Conservation (phyloP, 2,329 filamentous ascomycete species). For the Lachnellula suecica region DNA sequence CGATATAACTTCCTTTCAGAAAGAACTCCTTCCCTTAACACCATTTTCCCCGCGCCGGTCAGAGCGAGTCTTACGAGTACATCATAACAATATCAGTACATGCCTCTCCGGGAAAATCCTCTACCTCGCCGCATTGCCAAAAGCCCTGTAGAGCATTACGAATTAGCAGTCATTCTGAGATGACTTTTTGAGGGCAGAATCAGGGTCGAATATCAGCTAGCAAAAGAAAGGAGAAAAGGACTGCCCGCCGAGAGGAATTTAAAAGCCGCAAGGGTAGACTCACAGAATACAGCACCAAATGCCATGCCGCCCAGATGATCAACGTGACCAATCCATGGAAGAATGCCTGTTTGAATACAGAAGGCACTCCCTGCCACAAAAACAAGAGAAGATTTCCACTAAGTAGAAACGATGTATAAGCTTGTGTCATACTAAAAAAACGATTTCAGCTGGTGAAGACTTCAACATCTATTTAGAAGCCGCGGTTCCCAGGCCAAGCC, state of each 20-base stretch:
- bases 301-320: conserved; percentile 16
- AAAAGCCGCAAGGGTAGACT: not conserved
- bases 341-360: conserved; percentile 6
- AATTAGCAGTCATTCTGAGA: too few species aligned
- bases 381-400: conserved; percentile 1
- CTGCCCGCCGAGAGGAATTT: not conserved
- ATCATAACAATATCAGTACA: too few species aligned
- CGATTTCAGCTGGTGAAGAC: too few species aligned
- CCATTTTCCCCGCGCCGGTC: too few species aligned
- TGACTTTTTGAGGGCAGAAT: too few species aligned
- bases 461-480: too few species aligned
- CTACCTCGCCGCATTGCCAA: conserved; percentile 1
- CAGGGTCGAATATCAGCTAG: too few species aligned
- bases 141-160: not conserved
- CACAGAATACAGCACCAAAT: conserved; percentile 4
- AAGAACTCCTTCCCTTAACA: too few species aligned
- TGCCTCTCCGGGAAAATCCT: not conserved
- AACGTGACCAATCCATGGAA: conserved; percentile 15
- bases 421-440: too few species aligned
- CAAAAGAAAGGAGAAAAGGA: not conserved
- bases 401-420: conserved; percentile 12
- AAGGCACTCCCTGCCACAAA: conserved; percentile 3
- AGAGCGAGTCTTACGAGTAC: too few species aligned
- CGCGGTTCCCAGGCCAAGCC: too few species aligned
- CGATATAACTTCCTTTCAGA: too few species aligned